Conservation (phyloP, 495 filamentous ascomycete genomes). For the Friedmanniomyces simplex region DNA sequence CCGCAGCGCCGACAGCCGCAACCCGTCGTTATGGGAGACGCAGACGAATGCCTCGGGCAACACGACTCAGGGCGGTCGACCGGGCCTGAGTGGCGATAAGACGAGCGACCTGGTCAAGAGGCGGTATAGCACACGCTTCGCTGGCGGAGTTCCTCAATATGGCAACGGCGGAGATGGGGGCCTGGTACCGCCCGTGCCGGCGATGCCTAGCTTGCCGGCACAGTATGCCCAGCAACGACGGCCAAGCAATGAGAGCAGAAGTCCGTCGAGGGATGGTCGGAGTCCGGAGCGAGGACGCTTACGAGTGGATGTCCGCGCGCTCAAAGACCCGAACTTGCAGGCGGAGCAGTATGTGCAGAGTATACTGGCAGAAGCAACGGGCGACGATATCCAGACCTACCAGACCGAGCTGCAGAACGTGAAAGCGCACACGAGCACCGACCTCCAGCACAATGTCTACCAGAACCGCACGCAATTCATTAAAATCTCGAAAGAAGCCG, state of each 20-base stretch:
- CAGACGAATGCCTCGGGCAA: slow-evolving; percentile 9
- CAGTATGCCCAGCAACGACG: slow-evolving; percentile 35
- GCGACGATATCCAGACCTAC: slow-evolving; percentile 81
- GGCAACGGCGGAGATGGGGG: slow-evolving; percentile 34
- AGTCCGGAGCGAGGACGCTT: slow-evolving; percentile 6
- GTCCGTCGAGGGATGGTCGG: slow-evolving; percentile 14
- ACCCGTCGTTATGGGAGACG: slow-evolving; percentile 19
- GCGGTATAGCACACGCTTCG: slow-evolving; percentile 86
- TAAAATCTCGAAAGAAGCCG: slow-evolving; percentile 96
- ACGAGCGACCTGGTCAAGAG: slow-evolving; percentile 91
- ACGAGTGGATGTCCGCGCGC: slow-evolving; percentile 41
- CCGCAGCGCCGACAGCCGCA: slow-evolving; percentile 35
- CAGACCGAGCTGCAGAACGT: slow-evolving; percentile 64
- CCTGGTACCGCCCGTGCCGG: slow-evolving; percentile 54
- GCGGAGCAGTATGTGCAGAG: slow-evolving; percentile 60
- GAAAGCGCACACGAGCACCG: slow-evolving; percentile 70
- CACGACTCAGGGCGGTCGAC: neutral
- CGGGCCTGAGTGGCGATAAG: slow-evolving; percentile 30
- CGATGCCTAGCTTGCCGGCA: slow-evolving; percentile 44
- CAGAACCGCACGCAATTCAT: slow-evolving; percentile 98
- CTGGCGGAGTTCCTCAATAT: slow-evolving; percentile 45
- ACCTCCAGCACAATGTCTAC: slow-evolving; percentile 93
- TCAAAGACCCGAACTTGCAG: slow-evolving; percentile 70
- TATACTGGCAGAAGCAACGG: slow-evolving; percentile 82
- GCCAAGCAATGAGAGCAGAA: slow-evolving; percentile 45